Evolutionary conservation across 768 basidiomycete genomes (phyloP).

Genomic region (Lepiota subincarnata): DNA sequence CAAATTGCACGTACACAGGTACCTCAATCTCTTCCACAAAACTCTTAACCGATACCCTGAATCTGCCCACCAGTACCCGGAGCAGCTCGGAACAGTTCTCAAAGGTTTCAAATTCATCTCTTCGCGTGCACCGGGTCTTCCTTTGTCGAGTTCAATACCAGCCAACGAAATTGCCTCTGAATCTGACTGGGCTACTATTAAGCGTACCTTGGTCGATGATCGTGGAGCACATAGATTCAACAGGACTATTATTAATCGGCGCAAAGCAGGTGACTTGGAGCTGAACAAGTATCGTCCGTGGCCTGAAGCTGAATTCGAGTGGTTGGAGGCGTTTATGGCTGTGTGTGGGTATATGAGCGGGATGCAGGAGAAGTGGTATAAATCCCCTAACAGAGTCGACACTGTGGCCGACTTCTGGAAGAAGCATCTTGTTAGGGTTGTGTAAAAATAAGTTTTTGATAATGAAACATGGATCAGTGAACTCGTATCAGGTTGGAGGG

Average conservation of each 20-base stretch:
- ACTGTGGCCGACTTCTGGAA: conserved; percentile 23
- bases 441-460: not conserved
- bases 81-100: conserved; percentile 14
- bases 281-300: conserved; percentile 10
- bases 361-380: conserved; percentile 20
- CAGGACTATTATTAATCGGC: not conserved
- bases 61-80: conserved; percentile 12
- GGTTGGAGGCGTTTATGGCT: conserved; percentile 23
- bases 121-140: not conserved
- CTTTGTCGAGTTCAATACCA: too few relatives aligned
- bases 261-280: not conserved
- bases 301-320: conserved; percentile 20
- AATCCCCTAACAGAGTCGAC: conserved; percentile 7
- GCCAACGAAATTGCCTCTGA: too few relatives aligned
- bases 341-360: conserved; percentile 19
- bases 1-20: not conserved
- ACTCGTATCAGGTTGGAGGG: not conserved
- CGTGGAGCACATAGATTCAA: conserved; percentile 6
- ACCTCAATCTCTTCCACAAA: not conserved
- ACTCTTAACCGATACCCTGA: not conserved
- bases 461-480: not conserved
- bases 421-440: not conserved
- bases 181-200: too few relatives aligned
- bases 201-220: too few relatives aligned
- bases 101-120: conserved; percentile 13